Conservation (phyloP, 2,329 filamentous ascomycete genomes). For the Talaromyces sp. region DNA sequence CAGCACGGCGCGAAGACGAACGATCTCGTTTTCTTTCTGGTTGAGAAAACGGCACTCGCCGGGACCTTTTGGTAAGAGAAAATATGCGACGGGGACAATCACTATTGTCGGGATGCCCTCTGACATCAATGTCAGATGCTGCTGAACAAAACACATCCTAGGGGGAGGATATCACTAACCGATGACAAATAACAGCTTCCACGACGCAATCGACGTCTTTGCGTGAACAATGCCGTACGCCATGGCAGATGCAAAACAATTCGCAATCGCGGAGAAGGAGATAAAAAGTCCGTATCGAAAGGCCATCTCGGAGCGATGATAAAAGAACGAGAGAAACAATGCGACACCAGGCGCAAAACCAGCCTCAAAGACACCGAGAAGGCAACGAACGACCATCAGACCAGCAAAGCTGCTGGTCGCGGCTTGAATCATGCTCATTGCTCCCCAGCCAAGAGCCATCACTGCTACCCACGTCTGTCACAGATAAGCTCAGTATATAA, state of each 20-base stretch:
- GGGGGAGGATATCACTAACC: conserved; percentile 4
- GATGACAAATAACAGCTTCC: conserved; percentile 11
- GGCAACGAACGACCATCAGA: conserved; percentile 16
- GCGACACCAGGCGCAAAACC: conserved; percentile 12
- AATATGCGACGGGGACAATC: not conserved
- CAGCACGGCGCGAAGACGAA: not conserved
- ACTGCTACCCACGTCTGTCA: conserved; percentile 7
- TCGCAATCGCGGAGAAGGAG: conserved; percentile 55
- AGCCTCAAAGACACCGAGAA: conserved; percentile 15
- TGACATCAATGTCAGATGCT: not conserved
- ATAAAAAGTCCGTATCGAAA: conserved; percentile 74
- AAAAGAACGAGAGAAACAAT: conserved; percentile 50
- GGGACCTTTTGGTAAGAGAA: not conserved
- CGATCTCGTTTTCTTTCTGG: not conserved
- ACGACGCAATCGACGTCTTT: conserved; percentile 1
- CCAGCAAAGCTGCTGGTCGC: conserved; percentile 1
- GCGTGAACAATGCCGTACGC: conserved; percentile 59
- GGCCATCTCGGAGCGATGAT: conserved; percentile 60
- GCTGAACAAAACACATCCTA: too few relatives aligned
- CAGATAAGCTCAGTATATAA: too few relatives aligned
- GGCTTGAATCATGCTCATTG: conserved; percentile 6
- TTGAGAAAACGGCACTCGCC: not conserved
- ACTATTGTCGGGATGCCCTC: not conserved
- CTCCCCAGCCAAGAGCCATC: conserved; percentile 10
- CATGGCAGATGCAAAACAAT: conserved; percentile 62